These are phyloP conservation scores for Fusarium phyllophilum DNA, from an alignment of 2,329 filamentous ascomycete species.

Conservation along the genomic window DNA sequence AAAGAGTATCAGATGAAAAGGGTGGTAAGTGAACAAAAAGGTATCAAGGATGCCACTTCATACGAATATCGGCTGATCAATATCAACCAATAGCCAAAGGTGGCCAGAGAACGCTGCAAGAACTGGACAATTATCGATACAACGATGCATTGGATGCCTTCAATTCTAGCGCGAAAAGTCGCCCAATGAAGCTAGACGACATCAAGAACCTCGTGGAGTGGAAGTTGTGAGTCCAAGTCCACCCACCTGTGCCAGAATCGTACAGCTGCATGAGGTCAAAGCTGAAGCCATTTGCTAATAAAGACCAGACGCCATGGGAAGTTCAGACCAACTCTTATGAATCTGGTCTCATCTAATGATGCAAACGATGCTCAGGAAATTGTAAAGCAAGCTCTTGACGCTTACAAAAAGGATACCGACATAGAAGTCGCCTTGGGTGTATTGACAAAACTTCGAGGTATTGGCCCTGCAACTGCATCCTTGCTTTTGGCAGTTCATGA, in stretches of 20 bases:
- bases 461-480: conserved; percentile 83
- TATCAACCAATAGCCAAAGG: conserved; percentile 53
- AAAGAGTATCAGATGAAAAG: conserved; percentile 58
- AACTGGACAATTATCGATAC: conserved; percentile 71
- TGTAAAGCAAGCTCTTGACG: conserved; percentile 62
- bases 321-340: conserved; percentile 70
- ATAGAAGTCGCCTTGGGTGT: conserved; percentile 61
- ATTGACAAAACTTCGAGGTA: conserved; percentile 72
- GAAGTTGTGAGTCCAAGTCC: conserved; percentile 69
- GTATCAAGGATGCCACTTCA: not conserved
- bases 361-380: conserved; percentile 56
- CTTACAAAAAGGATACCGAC: conserved; percentile 54
- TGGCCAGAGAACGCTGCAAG: conserved; percentile 61
- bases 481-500: conserved; percentile 75
- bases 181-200: conserved; percentile 64
- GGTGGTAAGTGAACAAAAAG: conserved; percentile 49
- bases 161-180: conserved; percentile 45
- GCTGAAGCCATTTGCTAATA: not conserved
- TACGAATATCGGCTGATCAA: conserved; percentile 4
- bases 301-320: conserved; percentile 65
- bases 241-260: not conserved
- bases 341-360: conserved; percentile 70
- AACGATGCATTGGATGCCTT: conserved; percentile 61
- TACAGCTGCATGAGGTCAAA: not conserved
- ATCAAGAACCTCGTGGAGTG: conserved; percentile 72